Evolutionary conservation across 176 grass and related monocot species (phyloP).

Genomic region (Carex littledalei): DNA sequence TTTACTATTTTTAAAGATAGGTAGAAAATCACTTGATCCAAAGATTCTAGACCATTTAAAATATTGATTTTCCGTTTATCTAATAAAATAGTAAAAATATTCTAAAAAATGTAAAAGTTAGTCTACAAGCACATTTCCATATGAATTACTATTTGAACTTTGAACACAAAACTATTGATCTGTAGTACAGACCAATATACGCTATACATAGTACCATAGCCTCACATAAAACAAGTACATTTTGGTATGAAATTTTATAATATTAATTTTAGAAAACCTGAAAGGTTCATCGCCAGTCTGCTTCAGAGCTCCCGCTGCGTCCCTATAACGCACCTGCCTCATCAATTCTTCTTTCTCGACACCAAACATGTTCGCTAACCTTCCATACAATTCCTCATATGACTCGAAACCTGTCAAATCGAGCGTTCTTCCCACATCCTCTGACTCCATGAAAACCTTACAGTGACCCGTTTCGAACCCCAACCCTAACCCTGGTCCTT

Average conservation of each 20-base stretch:
- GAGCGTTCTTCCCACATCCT: conserved; percentile 82
- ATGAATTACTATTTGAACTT: too few species aligned
- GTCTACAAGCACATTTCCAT: too few species aligned
- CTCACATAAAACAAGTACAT: not conserved
- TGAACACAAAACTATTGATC: too few species aligned
- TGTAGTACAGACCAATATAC: too few species aligned
- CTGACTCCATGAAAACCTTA: conserved; percentile 96
- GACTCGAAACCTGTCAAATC: conserved; percentile 69
- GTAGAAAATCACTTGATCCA: too few species aligned
- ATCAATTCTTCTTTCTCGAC: conserved; percentile 74
- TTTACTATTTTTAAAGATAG: too few species aligned
- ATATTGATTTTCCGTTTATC: too few species aligned
- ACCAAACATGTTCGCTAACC: conserved; percentile 76
- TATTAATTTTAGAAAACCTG: conserved; percentile 48
- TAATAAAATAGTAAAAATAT: too few species aligned
- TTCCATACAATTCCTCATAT: conserved; percentile 74
- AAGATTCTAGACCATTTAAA: too few species aligned
- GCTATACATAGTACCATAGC: too few species aligned
- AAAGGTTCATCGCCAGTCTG: conserved; percentile 89
- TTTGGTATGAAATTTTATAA: not conserved
- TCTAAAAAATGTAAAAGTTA: too few species aligned
- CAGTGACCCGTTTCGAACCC: conserved; percentile 67
- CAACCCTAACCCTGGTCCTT: conserved; percentile 43
- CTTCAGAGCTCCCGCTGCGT: conserved; percentile 65
- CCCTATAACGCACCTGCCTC: conserved; percentile 76